phyloP scores from a whole-genome alignment of 371 early-diverging fungal species.

The Zychaea mexicana region DNA sequence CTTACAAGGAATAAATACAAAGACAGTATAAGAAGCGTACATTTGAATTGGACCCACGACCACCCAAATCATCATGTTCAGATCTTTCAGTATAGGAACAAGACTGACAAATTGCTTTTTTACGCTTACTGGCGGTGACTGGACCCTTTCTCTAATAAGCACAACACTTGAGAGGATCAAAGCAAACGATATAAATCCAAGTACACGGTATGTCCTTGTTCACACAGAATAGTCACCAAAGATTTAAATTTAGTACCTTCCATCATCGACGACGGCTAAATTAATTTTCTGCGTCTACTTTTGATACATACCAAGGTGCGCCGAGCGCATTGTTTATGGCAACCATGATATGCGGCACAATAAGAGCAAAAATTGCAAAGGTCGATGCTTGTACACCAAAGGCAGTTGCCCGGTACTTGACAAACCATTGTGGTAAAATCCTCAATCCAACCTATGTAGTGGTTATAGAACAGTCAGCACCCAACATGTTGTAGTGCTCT shows the following conservation, averaged over 20 bases:
- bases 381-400: background rate
- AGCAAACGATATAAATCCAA: background rate
- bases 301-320: background rate
- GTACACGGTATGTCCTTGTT: background rate
- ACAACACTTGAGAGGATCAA: background rate
- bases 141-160: background rate
- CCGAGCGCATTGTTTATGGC: background rate
- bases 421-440: background rate
- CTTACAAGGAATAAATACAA: background rate
- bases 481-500: too few species aligned
- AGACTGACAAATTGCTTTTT: too few species aligned
- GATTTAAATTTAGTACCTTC: background rate
- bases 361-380: background rate
- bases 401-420: background rate
- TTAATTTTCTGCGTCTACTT: background rate
- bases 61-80: background rate
- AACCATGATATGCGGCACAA: background rate
- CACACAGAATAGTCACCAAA: too few species aligned
- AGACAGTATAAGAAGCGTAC: background rate
- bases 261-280: background rate
- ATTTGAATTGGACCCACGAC: background rate
- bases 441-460: background rate
- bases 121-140: background rate
- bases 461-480: too few species aligned
- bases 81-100: too few species aligned